Conservation (phyloP, 371 early-diverging fungal genomes). For the Syncephalastrum sp. region DNA sequence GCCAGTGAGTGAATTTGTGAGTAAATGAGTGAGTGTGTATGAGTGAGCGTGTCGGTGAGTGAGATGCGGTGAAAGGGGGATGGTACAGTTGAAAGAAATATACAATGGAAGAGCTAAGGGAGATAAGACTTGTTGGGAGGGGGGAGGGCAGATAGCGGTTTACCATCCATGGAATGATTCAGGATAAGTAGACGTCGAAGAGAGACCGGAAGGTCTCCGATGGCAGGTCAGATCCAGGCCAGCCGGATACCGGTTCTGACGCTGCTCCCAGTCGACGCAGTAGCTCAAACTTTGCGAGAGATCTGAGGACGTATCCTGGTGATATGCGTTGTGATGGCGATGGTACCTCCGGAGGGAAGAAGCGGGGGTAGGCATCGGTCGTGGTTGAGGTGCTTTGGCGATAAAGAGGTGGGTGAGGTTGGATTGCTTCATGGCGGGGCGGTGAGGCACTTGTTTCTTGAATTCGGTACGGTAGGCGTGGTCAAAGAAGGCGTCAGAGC, state of each 20-base stretch:
- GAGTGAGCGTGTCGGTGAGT: not conserved
- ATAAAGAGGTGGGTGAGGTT: slow-evolving; percentile 1
- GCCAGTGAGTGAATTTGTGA: no score
- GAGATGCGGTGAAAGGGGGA: not conserved
- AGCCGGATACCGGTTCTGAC: slow-evolving; percentile 12
- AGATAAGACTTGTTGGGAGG: not conserved
- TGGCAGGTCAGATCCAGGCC: slow-evolving; percentile 20
- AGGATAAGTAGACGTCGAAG: slow-evolving; percentile 1
- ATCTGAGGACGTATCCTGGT: slow-evolving; percentile 1
- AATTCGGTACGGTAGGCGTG: slow-evolving; percentile 9
- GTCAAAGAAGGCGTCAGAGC: slow-evolving; percentile 6
- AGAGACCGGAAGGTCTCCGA: slow-evolving; percentile 8
- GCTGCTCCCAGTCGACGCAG: slow-evolving; percentile 27
- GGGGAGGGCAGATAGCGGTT: not conserved
- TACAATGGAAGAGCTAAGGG: not conserved
- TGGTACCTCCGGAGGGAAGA: not conserved
- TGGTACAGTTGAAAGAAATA: slow-evolving; percentile 2
- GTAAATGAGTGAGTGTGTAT: no score
- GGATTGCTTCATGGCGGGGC: not conserved
- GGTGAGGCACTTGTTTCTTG: slow-evolving; percentile 8
- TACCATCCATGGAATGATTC: not conserved
- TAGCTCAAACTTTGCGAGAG: slow-evolving; percentile 17
- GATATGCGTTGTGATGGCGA: not conserved
- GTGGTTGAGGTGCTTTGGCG: slow-evolving; percentile 2
- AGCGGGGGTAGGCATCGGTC: slow-evolving; percentile 5